Evolutionary conservation across 1,284 basidiomycete species (phyloP), one percentile per base, ranked within the genome.

Genomic region (Hypsizygus ulmarius): DNA sequence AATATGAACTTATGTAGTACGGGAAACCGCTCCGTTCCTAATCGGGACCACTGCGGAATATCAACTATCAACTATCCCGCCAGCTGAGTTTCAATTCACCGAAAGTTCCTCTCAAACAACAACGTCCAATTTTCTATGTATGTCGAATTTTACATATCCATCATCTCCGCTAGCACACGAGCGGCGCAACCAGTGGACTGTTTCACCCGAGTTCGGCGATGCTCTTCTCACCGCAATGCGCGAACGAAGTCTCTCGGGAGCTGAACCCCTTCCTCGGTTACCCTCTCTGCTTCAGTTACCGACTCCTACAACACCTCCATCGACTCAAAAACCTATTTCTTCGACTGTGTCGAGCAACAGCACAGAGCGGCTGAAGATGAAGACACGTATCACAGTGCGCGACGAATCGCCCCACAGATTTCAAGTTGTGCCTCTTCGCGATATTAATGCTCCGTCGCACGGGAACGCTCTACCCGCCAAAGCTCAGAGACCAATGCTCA

Each of bases 341-440:
- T n/a, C n/a, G n/a, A 39, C 50, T 37, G 49, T 14, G 21, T 51
- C 36, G 28, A 10, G 19, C 3, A 46, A 52, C 14, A 49, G 44
- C 14, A 21, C 41, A 25, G 50, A 54, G 41, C 39, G 47, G 18
- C 34, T 69, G 32, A 70, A 60, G 39, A 74, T 72, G 71, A 69
- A 67, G 58, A 72, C 72, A 14, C 66, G 69, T n/a, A 60, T 74
- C 27, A 68, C 71, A 27, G 66, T 72, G 28, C 69, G 69, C 12
- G 70, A 73, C 47, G 65, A 64, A 47, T 66, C 59, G 10, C 68
- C 71, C 18, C 71, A 73, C 49, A 63, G 68, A 14, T 73, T 73
- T 46, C 70, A 72, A 50, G 59, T 72, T n/a, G 58, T 72, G 21
- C 66, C 70, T 10, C 62, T 72, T 21, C 65, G 66, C 45, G 69